Conservation (phyloP, 2,329 filamentous ascomycete species). For the Sporothrix phasma region DNA sequence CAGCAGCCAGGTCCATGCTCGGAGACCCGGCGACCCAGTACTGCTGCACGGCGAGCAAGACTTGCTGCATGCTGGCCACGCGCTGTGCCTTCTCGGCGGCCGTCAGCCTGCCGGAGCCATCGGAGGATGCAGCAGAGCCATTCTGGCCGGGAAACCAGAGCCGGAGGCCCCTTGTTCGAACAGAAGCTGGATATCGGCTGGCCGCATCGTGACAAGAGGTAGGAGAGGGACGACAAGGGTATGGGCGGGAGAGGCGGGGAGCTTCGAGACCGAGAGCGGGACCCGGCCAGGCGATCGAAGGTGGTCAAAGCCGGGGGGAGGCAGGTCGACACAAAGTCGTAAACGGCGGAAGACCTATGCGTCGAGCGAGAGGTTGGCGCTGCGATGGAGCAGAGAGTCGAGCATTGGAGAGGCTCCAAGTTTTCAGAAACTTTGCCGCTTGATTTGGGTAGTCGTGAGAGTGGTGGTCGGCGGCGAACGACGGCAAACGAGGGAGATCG, state of each 20-base stretch:
- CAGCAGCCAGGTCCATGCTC: slow-evolving; percentile 37
- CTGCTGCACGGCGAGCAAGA: slow-evolving; percentile 32
- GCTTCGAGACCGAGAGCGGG: neutral
- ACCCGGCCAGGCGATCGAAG: neutral
- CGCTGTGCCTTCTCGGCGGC: slow-evolving; percentile 18
- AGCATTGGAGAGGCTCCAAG: neutral
- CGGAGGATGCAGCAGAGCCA: neutral
- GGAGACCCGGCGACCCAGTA: slow-evolving; percentile 32
- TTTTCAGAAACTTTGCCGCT: neutral
- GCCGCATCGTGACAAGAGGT: neutral
- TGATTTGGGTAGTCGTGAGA: neutral
- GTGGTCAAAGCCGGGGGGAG: neutral
- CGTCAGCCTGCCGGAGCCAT: neutral
- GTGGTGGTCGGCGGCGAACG: neutral
- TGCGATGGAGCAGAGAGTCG: neutral
- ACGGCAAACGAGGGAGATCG: neutral
- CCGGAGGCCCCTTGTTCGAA: slow-evolving; percentile 1
- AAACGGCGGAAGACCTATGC: neutral
- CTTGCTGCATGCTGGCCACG: slow-evolving; percentile 25
- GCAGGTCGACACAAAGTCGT: neutral
- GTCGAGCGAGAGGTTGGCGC: neutral
- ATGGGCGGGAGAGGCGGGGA: neutral
- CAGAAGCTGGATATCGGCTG: slow-evolving; percentile 14
- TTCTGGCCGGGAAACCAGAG: neutral
- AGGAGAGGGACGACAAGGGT: neutral